Evolutionary conservation across 2,329 filamentous ascomycete genomes (phyloP), one percentile per base, ranked within the genome.

Genomic region (Penicillium brevicompactum): DNA sequence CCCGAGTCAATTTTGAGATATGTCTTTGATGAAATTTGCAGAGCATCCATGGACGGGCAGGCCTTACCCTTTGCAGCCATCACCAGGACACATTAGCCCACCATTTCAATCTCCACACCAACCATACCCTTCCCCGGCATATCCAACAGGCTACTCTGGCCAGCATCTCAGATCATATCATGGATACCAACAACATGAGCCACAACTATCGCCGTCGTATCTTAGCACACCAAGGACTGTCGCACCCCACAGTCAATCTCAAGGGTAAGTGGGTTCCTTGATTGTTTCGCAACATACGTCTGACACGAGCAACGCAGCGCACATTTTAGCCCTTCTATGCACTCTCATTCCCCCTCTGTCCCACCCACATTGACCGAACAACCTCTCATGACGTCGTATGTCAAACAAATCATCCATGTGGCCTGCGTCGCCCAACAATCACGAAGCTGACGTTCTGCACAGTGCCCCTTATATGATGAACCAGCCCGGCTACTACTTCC

Each of bases 381-480:
- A 45, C 52, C 59, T 40, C 37, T 61, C 16, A 58, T 65, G 56
- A 45, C 53, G 5, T 56, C 59, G 63, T 66, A 53, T 51, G 63
- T 66, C 27, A 32, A 44, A 48, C 5, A 9, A 32, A 30, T 9
- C 27, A 10, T 18, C 27, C n/a, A 3, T n/a, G 16, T n/a, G 14
- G 16, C 42, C 40, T 6, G 32, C 11, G 41, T n/a, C 0, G n/a
- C 16, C 5, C 8, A 14, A n/a, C 27, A 32, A 16, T 41, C n/a
- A 7, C 16, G 27, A 52, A 18, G 34, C 59, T 68, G 41, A 68
- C 43, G 9, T 14, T 4, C 4, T 27, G 3, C 8, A 1, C 38
- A 74, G 71, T n/a, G 57, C 67, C 8, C 62, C 69, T 18, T 74
- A 73, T 60, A 57, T 72, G 49, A 65, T 71, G 40, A 71, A 66